These are phyloP conservation scores for Thermochaetoides thermophila DNA, from an alignment of 495 filamentous ascomycete species.

Conservation along the genomic window DNA sequence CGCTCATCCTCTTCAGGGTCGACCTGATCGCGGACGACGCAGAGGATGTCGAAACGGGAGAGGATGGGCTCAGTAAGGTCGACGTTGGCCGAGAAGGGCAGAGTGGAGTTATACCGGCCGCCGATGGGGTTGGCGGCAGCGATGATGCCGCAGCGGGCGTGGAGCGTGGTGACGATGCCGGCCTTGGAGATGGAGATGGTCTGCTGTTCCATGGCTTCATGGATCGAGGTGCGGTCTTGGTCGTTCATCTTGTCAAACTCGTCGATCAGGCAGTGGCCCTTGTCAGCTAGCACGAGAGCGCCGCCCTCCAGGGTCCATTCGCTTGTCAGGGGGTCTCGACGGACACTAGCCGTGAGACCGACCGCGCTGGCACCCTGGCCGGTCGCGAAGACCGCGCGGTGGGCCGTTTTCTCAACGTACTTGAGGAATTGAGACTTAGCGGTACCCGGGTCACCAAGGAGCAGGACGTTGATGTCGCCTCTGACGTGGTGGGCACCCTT, in stretches of 20 bases:
- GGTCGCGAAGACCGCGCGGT: slow-evolving; percentile 93
- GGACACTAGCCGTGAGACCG: slow-evolving; percentile 93
- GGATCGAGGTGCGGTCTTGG: slow-evolving; percentile 92
- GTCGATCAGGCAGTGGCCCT: slow-evolving; percentile 92
- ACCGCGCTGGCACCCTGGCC: slow-evolving; percentile 96
- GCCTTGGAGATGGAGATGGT: slow-evolving; percentile 99
- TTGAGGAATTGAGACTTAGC: slow-evolving; percentile 98
- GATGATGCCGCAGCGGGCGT: slow-evolving; percentile 94
- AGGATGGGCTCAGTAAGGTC: slow-evolving; percentile 95
- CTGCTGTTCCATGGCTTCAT: slow-evolving; percentile 99
- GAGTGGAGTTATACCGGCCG: slow-evolving; percentile 90
- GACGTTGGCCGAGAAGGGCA: slow-evolving; percentile 90
- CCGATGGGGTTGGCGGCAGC: slow-evolving; percentile 95
- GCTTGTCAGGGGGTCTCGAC: slow-evolving; percentile 84
- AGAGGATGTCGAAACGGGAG: slow-evolving; percentile 97
- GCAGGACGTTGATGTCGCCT: slow-evolving; percentile 95
- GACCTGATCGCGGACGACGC: slow-evolving; percentile 94
- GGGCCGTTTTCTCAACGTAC: slow-evolving; percentile 94
- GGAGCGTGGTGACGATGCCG: slow-evolving; percentile 93
- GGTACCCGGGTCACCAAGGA: slow-evolving; percentile 95
- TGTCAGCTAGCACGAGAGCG: slow-evolving; percentile 87
- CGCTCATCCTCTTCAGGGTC: slow-evolving; percentile 92
- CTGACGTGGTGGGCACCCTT: slow-evolving; percentile 79
- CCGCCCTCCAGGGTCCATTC: slow-evolving; percentile 99
- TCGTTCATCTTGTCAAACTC: slow-evolving; percentile 99